Evolutionary conservation across 2,329 filamentous ascomycete species (phyloP).

Genomic region (Alternaria alternata): DNA sequence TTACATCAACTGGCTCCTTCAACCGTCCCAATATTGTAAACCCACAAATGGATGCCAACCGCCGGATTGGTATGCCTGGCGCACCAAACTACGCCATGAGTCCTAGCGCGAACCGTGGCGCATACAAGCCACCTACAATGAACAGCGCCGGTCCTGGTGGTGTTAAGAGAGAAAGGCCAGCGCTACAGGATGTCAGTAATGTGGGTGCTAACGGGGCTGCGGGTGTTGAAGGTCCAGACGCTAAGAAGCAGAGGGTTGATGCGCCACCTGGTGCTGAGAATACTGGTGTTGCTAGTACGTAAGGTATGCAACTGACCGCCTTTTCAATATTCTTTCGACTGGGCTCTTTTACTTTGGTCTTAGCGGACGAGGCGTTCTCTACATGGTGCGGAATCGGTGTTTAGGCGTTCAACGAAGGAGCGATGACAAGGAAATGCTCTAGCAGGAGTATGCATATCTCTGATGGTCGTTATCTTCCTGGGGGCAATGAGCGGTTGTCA

Average conservation of each 20-base stretch:
- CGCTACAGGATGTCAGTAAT: slow-evolving; percentile 58
- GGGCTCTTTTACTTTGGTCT: neutral
- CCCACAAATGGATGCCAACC: slow-evolving; percentile 56
- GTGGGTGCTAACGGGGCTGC: slow-evolving; percentile 35
- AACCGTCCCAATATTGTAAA: slow-evolving; percentile 56
- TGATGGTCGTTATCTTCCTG: neutral
- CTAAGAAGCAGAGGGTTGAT: slow-evolving; percentile 54
- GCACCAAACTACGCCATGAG: slow-evolving; percentile 47
- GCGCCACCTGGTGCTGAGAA: slow-evolving; percentile 32
- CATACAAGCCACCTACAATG: slow-evolving; percentile 56
- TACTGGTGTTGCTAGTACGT: slow-evolving; percentile 11
- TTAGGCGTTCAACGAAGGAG: neutral
- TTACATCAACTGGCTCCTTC: slow-evolving; percentile 22
- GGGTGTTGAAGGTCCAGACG: slow-evolving; percentile 42
- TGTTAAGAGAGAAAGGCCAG: slow-evolving; percentile 44
- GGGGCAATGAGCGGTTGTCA: neutral
- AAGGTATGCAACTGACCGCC: neutral
- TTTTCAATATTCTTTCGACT: no score
- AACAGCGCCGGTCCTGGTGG: slow-evolving; percentile 25
- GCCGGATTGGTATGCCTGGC: slow-evolving; percentile 61
- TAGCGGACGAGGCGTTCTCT: neutral
- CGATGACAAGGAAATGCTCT: neutral
- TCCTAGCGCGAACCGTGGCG: slow-evolving; percentile 54
- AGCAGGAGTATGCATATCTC: neutral
- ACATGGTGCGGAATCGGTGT: neutral